Evolutionary conservation across 2,329 filamentous ascomycete species (phyloP), one percentile per base, ranked within the genome.

Genomic region (Podosphaera aphanis): DNA sequence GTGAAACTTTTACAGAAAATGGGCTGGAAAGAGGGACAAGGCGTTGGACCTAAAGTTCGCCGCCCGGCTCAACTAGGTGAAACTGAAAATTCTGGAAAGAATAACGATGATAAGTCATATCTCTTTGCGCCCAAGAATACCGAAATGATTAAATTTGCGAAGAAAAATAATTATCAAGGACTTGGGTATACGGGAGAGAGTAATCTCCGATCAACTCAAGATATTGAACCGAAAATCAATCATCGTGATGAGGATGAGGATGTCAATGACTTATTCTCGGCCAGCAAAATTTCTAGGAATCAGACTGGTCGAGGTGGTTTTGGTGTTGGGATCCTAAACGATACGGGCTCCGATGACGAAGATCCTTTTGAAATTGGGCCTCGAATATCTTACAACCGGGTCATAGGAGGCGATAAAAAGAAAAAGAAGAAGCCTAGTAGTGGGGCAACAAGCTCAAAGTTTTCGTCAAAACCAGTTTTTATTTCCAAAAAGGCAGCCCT

Each of bases 1-100:
- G 68, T 81, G 13, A 86, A 82, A 57, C 66, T 98, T 15, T 65
- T 95, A 48, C 83, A 81, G 57, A 81, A 72, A 56, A 95, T 98
- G 88, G 90, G 88, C 15, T 98, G 90, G 90, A 82, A 79, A 55
- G 81, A 88, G 51, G 88, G 86, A 0, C 86, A 95, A 61, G 90
- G 90, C 2, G 77, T 95, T 50, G 90, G 90, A 0, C 84, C 85
- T 19, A 93, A 84, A 61, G 66, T 94, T 29, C 74, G 77, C 46
- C 73, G 90, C 43, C 70, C 68, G 57, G 83, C 85, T 33, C 70
- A 79, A 42, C 67, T 88, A 13, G 79, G 71, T 45, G 69, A 71
- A 37, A 59, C 66, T 1, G 66, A 63, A 38, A 60, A 59, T 21
- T 55, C 56, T 5, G 55, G 56, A 0, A 60, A 59, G 15, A 62